Evolutionary conservation across 164 flowering plant genomes (phyloP).

Genomic region (Protea cynaroides): DNA sequence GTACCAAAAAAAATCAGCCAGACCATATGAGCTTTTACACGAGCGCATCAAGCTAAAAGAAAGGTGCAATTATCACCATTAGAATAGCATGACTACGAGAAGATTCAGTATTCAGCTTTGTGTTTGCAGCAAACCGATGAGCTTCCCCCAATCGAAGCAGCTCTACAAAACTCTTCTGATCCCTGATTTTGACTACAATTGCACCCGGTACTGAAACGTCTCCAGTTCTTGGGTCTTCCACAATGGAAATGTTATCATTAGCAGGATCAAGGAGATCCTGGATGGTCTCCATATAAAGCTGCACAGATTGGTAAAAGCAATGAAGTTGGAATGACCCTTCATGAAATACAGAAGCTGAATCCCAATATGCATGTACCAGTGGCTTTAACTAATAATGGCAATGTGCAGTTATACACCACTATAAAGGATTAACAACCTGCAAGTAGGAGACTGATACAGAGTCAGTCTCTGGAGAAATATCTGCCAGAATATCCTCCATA

Average conservation of each 20-base stretch:
- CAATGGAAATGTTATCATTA: conserved; percentile 79
- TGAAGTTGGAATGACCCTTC: background rate
- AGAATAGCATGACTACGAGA: conserved; percentile 96
- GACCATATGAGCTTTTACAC: background rate
- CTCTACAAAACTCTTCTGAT: conserved; percentile 77
- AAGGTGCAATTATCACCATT: conserved; percentile 46
- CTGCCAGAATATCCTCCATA: conserved; percentile 84
- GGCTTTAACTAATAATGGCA: background rate
- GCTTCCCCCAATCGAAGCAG: conserved; percentile 82
- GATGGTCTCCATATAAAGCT: conserved; percentile 98
- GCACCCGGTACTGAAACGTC: conserved; percentile 97
- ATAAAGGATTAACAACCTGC: conserved; percentile 53
- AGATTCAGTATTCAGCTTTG: conserved; percentile 91
- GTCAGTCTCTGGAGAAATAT: conserved; percentile 68
- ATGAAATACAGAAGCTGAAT: background rate
- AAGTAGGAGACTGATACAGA: conserved; percentile 76
- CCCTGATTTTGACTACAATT: conserved; percentile 65
- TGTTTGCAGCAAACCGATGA: conserved; percentile 92
- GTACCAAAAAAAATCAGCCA: background rate
- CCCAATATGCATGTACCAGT: background rate
- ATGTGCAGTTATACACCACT: background rate
- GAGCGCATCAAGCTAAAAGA: conserved; percentile 7
- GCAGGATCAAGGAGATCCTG: conserved; percentile 93
- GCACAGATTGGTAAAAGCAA: conserved; percentile 19
- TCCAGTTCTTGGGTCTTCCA: conserved; percentile 93